These are phyloP conservation scores for Corylus americana DNA, from an alignment of 306 rosid genomes.

Conservation along the genomic window DNA sequence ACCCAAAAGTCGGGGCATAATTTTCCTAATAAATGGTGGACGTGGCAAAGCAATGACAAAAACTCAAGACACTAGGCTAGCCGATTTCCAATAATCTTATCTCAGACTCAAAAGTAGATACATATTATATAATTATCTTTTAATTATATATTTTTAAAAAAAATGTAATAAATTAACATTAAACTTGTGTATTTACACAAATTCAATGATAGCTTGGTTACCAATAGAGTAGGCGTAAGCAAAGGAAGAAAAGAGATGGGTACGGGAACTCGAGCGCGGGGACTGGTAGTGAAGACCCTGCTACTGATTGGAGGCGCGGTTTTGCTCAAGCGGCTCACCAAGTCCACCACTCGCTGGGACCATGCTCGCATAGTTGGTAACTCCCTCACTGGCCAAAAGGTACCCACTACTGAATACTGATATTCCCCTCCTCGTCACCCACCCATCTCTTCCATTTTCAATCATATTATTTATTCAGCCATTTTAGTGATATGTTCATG, in stretches of 20 bases:
- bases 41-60: too few relatives aligned
- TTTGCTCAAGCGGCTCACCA: slow-evolving; percentile 81
- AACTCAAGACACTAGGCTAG: too few relatives aligned
- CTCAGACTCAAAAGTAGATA: too few relatives aligned
- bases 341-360: slow-evolving; percentile 99
- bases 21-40: too few relatives aligned
- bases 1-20: too few relatives aligned
- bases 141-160: too few relatives aligned
- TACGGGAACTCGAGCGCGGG: slow-evolving; percentile 62
- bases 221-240: too few relatives aligned
- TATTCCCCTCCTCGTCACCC: background rate
- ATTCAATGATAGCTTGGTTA: too few relatives aligned
- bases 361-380: slow-evolving; percentile 78
- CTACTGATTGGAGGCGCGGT: slow-evolving; percentile 84
- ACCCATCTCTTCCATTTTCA: background rate
- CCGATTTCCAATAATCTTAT: too few relatives aligned
- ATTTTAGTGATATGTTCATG: background rate
- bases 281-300: slow-evolving; percentile 66
- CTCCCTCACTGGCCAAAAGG: slow-evolving; percentile 90
- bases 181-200: too few relatives aligned
- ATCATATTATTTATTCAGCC: background rate
- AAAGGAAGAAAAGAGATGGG: slow-evolving; percentile 34
- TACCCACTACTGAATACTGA: background rate
- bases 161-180: too few relatives aligned
- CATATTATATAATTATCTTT: too few relatives aligned